phyloP scores from a whole-genome alignment of 1,139 yeast genomes.

The Debaryomyces sp. region DNA sequence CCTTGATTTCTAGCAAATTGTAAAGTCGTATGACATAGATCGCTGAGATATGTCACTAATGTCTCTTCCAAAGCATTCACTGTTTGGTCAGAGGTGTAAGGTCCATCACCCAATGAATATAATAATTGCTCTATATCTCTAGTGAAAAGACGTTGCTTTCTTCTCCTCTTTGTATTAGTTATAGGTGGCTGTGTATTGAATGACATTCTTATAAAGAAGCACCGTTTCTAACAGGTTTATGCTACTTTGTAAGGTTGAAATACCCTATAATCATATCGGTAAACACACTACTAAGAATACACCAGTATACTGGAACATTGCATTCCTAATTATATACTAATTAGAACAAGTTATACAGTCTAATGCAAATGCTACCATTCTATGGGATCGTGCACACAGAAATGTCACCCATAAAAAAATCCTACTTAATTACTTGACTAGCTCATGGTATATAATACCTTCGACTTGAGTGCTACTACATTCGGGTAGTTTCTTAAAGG shows the following conservation, averaged over 20 bases:
- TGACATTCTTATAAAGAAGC: constrained; percentile 1
- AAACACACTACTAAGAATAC: background rate
- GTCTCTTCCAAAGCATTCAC: constrained; percentile 82
- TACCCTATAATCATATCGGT: background rate
- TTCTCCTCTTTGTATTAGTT: constrained; percentile 21
- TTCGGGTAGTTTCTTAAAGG: constrained; percentile 4
- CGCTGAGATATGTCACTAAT: constrained; percentile 74
- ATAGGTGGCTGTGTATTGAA: constrained; percentile 1
- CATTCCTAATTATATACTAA: background rate
- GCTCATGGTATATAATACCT: constrained; percentile 2
- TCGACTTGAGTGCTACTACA: constrained; percentile 1
- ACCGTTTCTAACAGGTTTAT: background rate
- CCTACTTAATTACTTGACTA: background rate
- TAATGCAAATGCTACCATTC: background rate
- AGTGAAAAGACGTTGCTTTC: constrained; percentile 51
- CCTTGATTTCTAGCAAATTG: constrained; percentile 39
- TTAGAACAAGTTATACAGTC: background rate
- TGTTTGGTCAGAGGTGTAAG: constrained; percentile 75
- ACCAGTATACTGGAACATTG: background rate
- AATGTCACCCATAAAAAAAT: background rate
- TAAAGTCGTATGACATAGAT: constrained; percentile 40
- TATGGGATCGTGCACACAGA: too few relatives aligned
- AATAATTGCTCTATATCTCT: constrained; percentile 73
- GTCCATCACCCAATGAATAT: constrained; percentile 86
- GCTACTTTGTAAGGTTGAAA: background rate